Evolutionary conservation across 1,284 basidiomycete genomes (phyloP), one percentile per base, ranked within the genome.

Genomic region (Cryptococcus maquisensis): DNA sequence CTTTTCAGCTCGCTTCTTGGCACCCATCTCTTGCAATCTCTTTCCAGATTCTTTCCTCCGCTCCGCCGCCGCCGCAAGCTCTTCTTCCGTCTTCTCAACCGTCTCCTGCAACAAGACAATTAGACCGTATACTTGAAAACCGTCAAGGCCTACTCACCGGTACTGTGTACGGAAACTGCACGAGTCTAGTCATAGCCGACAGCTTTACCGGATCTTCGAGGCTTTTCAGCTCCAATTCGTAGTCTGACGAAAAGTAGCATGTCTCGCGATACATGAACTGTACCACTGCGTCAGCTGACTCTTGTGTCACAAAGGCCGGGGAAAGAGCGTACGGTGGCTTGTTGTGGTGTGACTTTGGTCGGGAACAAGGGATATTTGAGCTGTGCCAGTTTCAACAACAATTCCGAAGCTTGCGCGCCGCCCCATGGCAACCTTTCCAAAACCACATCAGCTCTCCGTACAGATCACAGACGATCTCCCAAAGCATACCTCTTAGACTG

Each of bases 281-380:
- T 4, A 4, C 7, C 24, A 24, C 12, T 44, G 20, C 23, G 42
- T 23, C 23, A 44, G 15, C n/a, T 21, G 4, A 10, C 6, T 5
- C 7, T 24, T 20, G 18, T n/a, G 40, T 24, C 15, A 10, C 10
- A 32, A 86, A 81, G 36, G 26, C 36, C 83, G 81, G 2, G 82
- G 84, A 16, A n/a, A 43, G 20, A 10, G 63, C 77, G 55, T 57
- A 81, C 81, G 0, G 78, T 79, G 4, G 82, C 79, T 66, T 84
- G 83, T 37, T 73, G 70, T 4, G 70, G 62, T 0, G 81, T 80
- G 42, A 84, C 78, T 37, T 80, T 77, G 13, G 79, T 73, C 0
- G 83, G 83, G 64, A 98, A 98, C 42, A 82, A 87, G 15, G 96
- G 89, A 69, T 98, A 98, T 73, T 98, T 99, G 53, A 98, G 82